Base-by-base conservation (phyloP, 2,329 filamentous ascomycete species). In the Moelleriella libera region DNA sequence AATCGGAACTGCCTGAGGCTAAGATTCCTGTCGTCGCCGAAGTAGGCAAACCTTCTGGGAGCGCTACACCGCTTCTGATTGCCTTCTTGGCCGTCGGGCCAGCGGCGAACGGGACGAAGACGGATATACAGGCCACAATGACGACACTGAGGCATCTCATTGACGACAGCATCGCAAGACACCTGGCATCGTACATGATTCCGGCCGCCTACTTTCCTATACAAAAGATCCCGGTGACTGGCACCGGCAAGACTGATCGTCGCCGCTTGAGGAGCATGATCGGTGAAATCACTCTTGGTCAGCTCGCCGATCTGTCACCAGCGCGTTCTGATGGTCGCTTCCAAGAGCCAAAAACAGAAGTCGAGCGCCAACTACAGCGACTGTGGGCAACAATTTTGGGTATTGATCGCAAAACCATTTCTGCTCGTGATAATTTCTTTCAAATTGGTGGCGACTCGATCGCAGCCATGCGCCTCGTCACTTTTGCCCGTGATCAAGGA, bases 391-490 rank as follows among this genome's bases (percentile, higher is more conserved):
- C 41, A 11, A 43, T 54, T 10, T 45, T 55, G 9, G 43, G 31
- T 10, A 40, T 52, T 3, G 29, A 47, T 1, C 14, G 42, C 1
- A 45, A 52, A 9, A 45, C 45, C 8, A 55, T 56, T 30, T 48
- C 47, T 11, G 42, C 44, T 11, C 46, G 51, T 34, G 49, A 54
- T 10, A 51, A 44, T 40, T 54, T 56, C 30, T 14, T 52, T 7
- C 39, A 45, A 12, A 34, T 52, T 65, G 2, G 68, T 66, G 5
- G 49, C 52, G 31, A 78, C 71, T 58, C 55, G 11, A 54, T 58
- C 39, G 49, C 45, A 12, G 53, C 53, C 6, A 53, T 53, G 43
- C 45, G 39, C 4, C 41, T 53, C 5, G 47, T 48, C 6, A n/a
- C 28, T 8, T 9, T 30, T 2, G 14, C 11, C 7, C 11, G 11